Evolutionary conservation across 352 stramenopile genomes (phyloP).

Genomic region (Globisporangium recalcitrans): DNA sequence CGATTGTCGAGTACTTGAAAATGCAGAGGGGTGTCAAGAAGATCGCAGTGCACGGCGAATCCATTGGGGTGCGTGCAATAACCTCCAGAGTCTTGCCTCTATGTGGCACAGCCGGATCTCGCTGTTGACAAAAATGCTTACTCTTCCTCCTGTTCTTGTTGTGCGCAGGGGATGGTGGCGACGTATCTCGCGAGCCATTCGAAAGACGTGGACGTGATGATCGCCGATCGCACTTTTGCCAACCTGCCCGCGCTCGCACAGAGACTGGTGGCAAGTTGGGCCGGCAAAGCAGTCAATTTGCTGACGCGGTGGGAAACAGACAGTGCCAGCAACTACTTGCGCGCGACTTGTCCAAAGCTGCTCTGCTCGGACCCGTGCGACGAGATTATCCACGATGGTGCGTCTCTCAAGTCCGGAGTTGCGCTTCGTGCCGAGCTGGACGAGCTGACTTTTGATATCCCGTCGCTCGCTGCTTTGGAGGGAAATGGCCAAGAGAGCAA

Average conservation of each 20-base stretch:
- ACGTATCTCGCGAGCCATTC: conserved; percentile 62
- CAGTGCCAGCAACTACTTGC: conserved; percentile 70
- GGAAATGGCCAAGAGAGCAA: conserved; percentile 7
- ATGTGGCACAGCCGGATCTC: not conserved
- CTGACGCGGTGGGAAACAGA: conserved; percentile 82
- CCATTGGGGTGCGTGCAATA: conserved; percentile 45
- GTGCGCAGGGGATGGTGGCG: conserved; percentile 49
- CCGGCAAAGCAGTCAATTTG: conserved; percentile 50
- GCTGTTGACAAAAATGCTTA: not conserved
- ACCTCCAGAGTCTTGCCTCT: not conserved
- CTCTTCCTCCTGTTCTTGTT: not conserved
- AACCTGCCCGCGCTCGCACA: conserved; percentile 75
- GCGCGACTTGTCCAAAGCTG: conserved; percentile 69
- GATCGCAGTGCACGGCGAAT: conserved; percentile 80
- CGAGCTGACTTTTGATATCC: conserved; percentile 35
- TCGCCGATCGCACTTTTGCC: conserved; percentile 79
- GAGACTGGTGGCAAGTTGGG: conserved; percentile 72
- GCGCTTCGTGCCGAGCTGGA: conserved; percentile 60
- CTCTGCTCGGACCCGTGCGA: conserved; percentile 79
- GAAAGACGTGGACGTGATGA: conserved; percentile 52
- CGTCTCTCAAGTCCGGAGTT: conserved; percentile 79
- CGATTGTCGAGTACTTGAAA: conserved; percentile 71
- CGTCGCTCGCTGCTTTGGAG: conserved; percentile 1
- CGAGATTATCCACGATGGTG: conserved; percentile 79
- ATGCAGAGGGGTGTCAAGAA: conserved; percentile 39